Evolutionary conservation across 1,139 yeast species (phyloP).

Genomic region (Taphrina betulina): DNA sequence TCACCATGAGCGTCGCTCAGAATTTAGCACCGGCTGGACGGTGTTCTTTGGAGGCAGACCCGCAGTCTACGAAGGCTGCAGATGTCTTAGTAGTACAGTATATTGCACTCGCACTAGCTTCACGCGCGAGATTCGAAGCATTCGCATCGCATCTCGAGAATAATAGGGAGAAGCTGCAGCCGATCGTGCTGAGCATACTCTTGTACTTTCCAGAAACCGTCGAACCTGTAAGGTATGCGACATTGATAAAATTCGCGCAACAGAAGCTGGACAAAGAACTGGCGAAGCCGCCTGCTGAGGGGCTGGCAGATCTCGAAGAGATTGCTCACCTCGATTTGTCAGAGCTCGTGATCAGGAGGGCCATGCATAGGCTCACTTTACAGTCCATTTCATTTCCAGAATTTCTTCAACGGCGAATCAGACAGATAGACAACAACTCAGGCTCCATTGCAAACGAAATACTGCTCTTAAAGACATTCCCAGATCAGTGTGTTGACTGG

Average conservation of each 20-base stretch:
- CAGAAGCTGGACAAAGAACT: not conserved
- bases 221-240: not conserved
- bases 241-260: not conserved
- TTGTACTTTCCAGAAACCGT: conserved; percentile 18
- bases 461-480: conserved; percentile 3
- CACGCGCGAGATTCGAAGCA: not conserved
- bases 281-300: not conserved
- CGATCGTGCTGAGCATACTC: conserved; percentile 3
- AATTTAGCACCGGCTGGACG: no score
- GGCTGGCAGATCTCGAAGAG: not conserved
- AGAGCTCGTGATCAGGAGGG: not conserved
- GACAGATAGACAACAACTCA: not conserved
- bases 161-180: not conserved
- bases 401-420: conserved; percentile 7
- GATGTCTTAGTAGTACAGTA: no score
- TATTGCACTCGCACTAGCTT: conserved; percentile 8
- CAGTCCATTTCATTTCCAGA: not conserved
- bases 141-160: conserved; percentile 1
- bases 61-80: no score
- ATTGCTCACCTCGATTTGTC: not conserved
- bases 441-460: not conserved
- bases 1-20: no score
- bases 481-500: conserved; percentile 9
- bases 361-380: not conserved
- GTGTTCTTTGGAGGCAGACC: no score